phyloP scores from a whole-genome alignment of 2,329 filamentous ascomycete genomes.

The Aspergillus luchuensis region DNA sequence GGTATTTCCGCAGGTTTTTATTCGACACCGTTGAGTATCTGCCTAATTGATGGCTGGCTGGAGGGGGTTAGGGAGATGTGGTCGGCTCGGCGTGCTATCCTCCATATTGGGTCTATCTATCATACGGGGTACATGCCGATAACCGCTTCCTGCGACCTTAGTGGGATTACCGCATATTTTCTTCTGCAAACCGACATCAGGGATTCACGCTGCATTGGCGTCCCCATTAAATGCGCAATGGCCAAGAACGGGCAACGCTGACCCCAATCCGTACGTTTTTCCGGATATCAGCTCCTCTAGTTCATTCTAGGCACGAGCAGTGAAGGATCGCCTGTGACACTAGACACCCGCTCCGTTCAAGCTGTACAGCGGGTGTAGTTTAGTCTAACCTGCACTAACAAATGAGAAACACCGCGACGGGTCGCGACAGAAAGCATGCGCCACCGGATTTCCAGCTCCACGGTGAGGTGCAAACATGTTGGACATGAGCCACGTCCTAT shows the following conservation, averaged over 20 bases:
- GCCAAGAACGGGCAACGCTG: not conserved
- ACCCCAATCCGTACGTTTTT: not conserved
- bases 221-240: not conserved
- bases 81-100: not conserved
- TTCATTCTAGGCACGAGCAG: not conserved
- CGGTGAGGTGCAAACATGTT: not conserved
- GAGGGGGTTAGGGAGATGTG: not conserved
- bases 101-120: not conserved
- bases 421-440: not conserved
- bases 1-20: not conserved
- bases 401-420: not conserved
- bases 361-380: not conserved
- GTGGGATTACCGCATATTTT: not conserved
- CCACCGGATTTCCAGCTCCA: not conserved
- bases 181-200: constrained; percentile 4
- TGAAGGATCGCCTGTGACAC: not conserved
- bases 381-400: not conserved
- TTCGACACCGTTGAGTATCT: not conserved
- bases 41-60: not conserved
- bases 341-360: not conserved
- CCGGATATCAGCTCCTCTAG: not conserved
- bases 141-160: not conserved
- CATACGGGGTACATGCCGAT: constrained; percentile 1
- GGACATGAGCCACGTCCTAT: not conserved
- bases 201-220: constrained; percentile 12